These are phyloP conservation scores for Dissophora globulifera DNA, from an alignment of 192 early-diverging fungal genomes.

Conservation along the genomic window DNA sequence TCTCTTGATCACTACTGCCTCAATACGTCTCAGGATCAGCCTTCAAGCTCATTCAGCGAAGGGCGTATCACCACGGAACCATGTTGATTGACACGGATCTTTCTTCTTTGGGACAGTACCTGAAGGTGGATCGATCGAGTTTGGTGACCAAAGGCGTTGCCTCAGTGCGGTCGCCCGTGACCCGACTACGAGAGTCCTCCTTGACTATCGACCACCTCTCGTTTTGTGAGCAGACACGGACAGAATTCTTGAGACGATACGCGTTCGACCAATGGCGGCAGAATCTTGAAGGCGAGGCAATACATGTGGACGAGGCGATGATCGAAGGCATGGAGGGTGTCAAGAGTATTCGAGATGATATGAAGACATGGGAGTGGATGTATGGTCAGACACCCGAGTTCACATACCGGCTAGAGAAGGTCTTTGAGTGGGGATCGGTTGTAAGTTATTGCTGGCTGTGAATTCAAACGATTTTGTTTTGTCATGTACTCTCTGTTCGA, in stretches of 20 bases:
- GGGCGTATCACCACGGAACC: conserved; percentile 97
- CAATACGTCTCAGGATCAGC: conserved; percentile 89
- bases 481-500: too few species aligned
- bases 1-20: too few species aligned
- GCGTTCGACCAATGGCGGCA: conserved; percentile 38
- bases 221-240: conserved; percentile 81
- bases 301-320: conserved; percentile 24
- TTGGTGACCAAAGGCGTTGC: conserved; percentile 90
- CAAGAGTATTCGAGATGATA: conserved; percentile 43
- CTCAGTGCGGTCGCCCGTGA: conserved; percentile 89
- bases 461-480: neutral
- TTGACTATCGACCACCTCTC: conserved; percentile 83
- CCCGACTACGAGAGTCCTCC: conserved; percentile 82
- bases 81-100: conserved; percentile 96
- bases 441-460: too few species aligned
- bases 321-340: conserved; percentile 29
- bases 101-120: conserved; percentile 39
- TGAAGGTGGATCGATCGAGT: conserved; percentile 55
- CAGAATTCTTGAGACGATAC: conserved; percentile 76
- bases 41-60: conserved; percentile 84
- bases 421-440: conserved; percentile 67
- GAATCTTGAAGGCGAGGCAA: conserved; percentile 29
- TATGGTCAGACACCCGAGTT: conserved; percentile 95
- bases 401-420: conserved; percentile 60
- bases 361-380: conserved; percentile 88